Base-by-base conservation (phyloP, 805 yeast species). In the Candida gorgasii region DNA sequence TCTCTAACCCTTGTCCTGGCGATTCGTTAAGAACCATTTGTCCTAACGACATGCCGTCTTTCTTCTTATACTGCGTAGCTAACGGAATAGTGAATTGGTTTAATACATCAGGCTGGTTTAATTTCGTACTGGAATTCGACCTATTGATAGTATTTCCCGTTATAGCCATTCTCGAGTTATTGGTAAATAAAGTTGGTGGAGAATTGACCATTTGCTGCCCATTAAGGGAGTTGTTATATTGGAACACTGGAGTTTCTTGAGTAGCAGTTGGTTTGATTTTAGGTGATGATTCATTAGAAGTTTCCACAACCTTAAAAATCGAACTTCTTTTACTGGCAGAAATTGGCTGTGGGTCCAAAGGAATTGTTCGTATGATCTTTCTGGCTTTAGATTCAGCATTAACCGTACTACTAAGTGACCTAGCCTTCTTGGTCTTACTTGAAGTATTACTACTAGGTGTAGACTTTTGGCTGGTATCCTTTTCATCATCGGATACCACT, bases 281-380 rank as follows among this genome's bases (percentile, higher is more conserved):
- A 2, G 71, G 69, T 24, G 68, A 59, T 7, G 67, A 55, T 27
- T 63, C 68, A 31, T 49, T 57, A 28, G 69, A 59, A 26, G 55
- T 51, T 43, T 67, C 65, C 5, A 66, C 69, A 11, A 68, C 61
- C 45, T 65, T 68, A 54, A 69, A 67, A 8, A 67, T 62, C 15
- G 61, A 53, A 46, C 72, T 63, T 46, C 73, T 52, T 46, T 63
- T 65, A 15, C 59, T 43, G 12, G 47, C 54, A 2, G 79, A 62
- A 22, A 86, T 86, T 4, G 95, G 95, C 41, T 78, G 83, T 0
- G 95, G 95, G 58, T 86, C 95, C 48, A 86, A 65, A 2, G 95
- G 95, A 50, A 86, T 82, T 0, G 90, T 86, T 36, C 80, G 75
- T 35, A 86, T 86, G 48, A 86, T 83, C 55, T 76, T 79, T 49